Base-by-base conservation (phyloP, 345 rosid genomes). In the Hibiscus mutabilis region DNA sequence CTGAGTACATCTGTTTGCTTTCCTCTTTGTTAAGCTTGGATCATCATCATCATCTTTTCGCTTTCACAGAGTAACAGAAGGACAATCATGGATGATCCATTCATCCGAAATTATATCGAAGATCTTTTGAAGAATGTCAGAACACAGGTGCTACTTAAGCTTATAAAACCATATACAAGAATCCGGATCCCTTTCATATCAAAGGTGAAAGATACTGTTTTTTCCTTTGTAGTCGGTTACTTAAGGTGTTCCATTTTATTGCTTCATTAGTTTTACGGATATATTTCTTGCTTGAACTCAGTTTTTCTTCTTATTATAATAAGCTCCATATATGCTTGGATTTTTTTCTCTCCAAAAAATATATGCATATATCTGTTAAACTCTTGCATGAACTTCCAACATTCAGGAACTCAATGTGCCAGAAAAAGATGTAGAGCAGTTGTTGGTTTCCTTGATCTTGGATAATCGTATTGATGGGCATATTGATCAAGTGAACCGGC, bases 51-150 rank as follows among this genome's bases (percentile, higher is more conserved):
- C 52, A 59, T 68, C 4, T 31, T 33, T 10, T 18, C 9, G 4
- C 21, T 22, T 44, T 49, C 25, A 6, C 12, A 96, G 98, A 96
- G 91, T 81, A 92, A 92, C 80, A 78, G 98, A 68, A 87, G 83
- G 77, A 96, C 99, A 14, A 96, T 92, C 71, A 96, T 96, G 99
- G 99, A 96, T 65, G 99, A 96, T 70, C 98, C 87, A 19, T 95
- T 95, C 73, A 95, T 95, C 69, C 78, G 97, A 70, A 92, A 96
- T 82, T 96, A 92, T 80, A 96, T 96, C 81, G 97, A 96, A 79
- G 98, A 96, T 89, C 75, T 96, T 64, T 78, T 96, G 76, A 96
- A 91, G 93, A 92, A 96, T 75, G 97, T 96, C 80, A 89, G 99
- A 79, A 92, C 98, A 10, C 99, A 96, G 79, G 98, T 96, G 72